A percentile compares a stretch with the other conserved stretches of the same genome.
These are phyloP conservation scores for Calonectria leucothoes DNA, from an alignment of 2,329 filamentous ascomycete species.

Conservation along the genomic window DNA sequence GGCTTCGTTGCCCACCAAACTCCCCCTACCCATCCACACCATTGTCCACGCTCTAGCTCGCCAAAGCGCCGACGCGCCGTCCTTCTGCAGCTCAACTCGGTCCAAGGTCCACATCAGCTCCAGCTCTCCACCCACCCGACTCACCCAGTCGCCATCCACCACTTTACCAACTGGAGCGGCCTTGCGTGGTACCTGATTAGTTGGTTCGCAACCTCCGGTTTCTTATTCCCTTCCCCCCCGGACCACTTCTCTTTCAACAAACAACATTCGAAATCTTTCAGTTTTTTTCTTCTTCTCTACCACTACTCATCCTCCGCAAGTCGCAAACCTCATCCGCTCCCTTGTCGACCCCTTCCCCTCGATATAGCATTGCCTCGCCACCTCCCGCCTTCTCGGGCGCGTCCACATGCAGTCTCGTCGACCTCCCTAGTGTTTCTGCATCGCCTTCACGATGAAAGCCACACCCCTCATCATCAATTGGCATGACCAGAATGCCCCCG, in stretches of 20 bases:
- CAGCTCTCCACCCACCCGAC: slow-evolving; percentile 42
- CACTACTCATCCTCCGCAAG: not conserved
- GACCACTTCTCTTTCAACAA: not conserved
- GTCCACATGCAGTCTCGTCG: slow-evolving; percentile 46
- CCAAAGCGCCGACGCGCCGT: slow-evolving; percentile 16
- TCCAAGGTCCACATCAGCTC: slow-evolving; percentile 44
- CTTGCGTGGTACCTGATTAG: slow-evolving; percentile 26
- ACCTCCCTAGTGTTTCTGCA: slow-evolving; percentile 37
- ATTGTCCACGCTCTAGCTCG: slow-evolving; percentile 11
- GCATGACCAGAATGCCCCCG: slow-evolving; percentile 96
- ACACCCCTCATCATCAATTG: slow-evolving; percentile 97
- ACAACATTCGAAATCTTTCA: slow-evolving; percentile 8
- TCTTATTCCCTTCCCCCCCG: slow-evolving; percentile 25
- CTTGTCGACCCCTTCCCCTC: not conserved
- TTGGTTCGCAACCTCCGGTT: slow-evolving; percentile 27
- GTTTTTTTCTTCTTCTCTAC: not conserved
- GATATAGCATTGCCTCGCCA: slow-evolving; percentile 13
- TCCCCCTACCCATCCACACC: slow-evolving; percentile 8
- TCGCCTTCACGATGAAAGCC: slow-evolving; percentile 82
- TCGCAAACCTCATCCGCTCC: not conserved
- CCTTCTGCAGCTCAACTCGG: slow-evolving; percentile 16
- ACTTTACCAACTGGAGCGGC: slow-evolving; percentile 29
- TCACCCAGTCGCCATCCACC: slow-evolving; percentile 35
- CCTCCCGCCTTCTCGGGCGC: slow-evolving; percentile 34
- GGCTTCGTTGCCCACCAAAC: slow-evolving; percentile 3